Conservation (phyloP, 1,139 yeast genomes). For the Yamadazyma triangularis region DNA sequence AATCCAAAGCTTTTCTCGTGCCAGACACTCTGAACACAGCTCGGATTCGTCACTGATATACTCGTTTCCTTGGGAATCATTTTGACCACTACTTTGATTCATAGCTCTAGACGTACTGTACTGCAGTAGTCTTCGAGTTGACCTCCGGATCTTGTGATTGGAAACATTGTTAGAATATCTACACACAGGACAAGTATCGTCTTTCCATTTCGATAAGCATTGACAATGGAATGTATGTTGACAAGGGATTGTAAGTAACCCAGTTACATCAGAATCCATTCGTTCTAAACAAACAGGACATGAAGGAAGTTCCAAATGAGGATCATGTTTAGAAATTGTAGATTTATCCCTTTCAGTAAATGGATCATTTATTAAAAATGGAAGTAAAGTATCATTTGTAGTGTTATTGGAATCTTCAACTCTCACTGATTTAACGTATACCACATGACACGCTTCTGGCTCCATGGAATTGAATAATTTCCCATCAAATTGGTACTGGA, state of each 20-base stretch:
- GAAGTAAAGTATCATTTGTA: slow-evolving; percentile 37
- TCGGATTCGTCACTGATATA: slow-evolving; percentile 17
- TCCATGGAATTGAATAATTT: slow-evolving; percentile 80
- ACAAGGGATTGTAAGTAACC: slow-evolving; percentile 82
- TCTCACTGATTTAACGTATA: slow-evolving; percentile 60
- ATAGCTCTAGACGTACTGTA: no score
- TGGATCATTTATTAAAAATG: slow-evolving; percentile 72
- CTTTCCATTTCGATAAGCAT: slow-evolving; percentile 86
- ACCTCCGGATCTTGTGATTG: slow-evolving; percentile 32
- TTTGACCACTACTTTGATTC: not conserved
- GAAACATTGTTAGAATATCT: slow-evolving; percentile 59
- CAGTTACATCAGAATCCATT: slow-evolving; percentile 79
- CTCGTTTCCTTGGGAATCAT: not conserved
- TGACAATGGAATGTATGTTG: slow-evolving; percentile 93
- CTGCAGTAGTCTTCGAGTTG: slow-evolving; percentile 32
- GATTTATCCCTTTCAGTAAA: slow-evolving; percentile 35
- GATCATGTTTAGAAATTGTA: no score
- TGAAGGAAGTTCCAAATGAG: slow-evolving; percentile 89
- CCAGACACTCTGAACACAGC: slow-evolving; percentile 33
- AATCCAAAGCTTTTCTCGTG: slow-evolving; percentile 34
- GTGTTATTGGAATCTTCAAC: slow-evolving; percentile 15
- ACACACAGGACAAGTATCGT: slow-evolving; percentile 90
- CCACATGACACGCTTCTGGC: slow-evolving; percentile 80
- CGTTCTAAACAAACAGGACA: slow-evolving; percentile 93
- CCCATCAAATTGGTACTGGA: slow-evolving; percentile 68